Evolutionary conservation across 495 filamentous ascomycete genomes (phyloP).

Genomic region (Tirmania nivea): DNA sequence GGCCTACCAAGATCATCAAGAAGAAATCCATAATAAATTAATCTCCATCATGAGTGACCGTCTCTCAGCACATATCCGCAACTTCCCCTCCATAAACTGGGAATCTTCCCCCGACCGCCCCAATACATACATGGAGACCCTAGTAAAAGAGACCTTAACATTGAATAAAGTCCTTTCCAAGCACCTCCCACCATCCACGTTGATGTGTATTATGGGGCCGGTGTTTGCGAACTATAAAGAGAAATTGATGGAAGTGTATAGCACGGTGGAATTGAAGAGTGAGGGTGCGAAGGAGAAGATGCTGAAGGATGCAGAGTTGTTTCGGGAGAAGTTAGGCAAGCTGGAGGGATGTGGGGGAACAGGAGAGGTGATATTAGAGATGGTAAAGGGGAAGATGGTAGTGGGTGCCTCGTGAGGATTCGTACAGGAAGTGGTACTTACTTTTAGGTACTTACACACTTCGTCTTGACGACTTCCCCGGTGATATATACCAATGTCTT

Average conservation of each 20-base stretch:
- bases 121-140: constrained; percentile 72
- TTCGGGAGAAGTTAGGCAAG: constrained; percentile 49
- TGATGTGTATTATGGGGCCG: constrained; percentile 70
- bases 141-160: constrained; percentile 73
- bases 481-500: no score
- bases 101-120: constrained; percentile 27
- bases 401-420: constrained; percentile 6
- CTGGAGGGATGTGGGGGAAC: constrained; percentile 61
- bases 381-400: constrained; percentile 42
- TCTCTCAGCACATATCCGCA: constrained; percentile 44
- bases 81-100: constrained; percentile 60
- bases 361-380: constrained; percentile 40
- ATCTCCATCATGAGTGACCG: constrained; percentile 87
- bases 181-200: constrained; percentile 56
- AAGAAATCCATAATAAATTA: constrained; percentile 81
- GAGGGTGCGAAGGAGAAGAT: constrained; percentile 52
- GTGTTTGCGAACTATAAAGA: constrained; percentile 74
- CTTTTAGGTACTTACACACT: no score
- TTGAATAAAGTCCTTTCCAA: constrained; percentile 76
- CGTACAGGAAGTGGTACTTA: no score
- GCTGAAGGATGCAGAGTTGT: constrained; percentile 54
- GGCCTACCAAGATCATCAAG: constrained; percentile 76
- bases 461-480: no score
- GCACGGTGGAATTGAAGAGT: constrained; percentile 40
- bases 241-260: constrained; percentile 56